These are phyloP conservation scores for Phascolomyces articulosus DNA, from an alignment of 371 early-diverging fungal species.

Conservation along the genomic window DNA sequence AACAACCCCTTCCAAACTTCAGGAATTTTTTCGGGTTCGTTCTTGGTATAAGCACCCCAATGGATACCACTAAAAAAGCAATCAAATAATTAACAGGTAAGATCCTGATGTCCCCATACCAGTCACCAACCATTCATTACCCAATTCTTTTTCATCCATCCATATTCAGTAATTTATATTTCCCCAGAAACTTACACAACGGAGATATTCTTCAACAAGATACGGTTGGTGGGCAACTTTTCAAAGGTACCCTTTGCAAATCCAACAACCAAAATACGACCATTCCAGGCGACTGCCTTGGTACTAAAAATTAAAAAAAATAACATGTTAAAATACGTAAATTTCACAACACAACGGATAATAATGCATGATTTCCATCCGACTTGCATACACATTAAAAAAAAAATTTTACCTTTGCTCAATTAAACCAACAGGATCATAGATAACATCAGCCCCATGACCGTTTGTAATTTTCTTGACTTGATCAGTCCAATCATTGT, in stretches of 20 bases:
- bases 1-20: conserved; percentile 77
- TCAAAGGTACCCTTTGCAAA: conserved; percentile 88
- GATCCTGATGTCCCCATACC: neutral
- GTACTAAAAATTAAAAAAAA: conserved; percentile 32
- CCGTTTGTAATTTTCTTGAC: conserved; percentile 76
- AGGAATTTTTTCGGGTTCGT: conserved; percentile 66
- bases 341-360: too few species aligned
- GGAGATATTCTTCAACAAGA: conserved; percentile 84
- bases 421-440: conserved; percentile 75
- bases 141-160: neutral
- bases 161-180: neutral
- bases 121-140: neutral
- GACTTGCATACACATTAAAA: neutral
- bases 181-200: conserved; percentile 38
- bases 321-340: neutral
- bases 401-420: neutral
- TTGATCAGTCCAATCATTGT: conserved; percentile 73
- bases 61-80: conserved; percentile 38
- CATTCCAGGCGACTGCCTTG: conserved; percentile 86
- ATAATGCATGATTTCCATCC: too few species aligned
- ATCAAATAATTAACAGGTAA: neutral
- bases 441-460: conserved; percentile 77
- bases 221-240: conserved; percentile 78
- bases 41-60: conserved; percentile 79
- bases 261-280: conserved; percentile 83